These are phyloP conservation scores for Cryomyces minteri DNA, from an alignment of 495 filamentous ascomycete species.

Conservation along the genomic window DNA sequence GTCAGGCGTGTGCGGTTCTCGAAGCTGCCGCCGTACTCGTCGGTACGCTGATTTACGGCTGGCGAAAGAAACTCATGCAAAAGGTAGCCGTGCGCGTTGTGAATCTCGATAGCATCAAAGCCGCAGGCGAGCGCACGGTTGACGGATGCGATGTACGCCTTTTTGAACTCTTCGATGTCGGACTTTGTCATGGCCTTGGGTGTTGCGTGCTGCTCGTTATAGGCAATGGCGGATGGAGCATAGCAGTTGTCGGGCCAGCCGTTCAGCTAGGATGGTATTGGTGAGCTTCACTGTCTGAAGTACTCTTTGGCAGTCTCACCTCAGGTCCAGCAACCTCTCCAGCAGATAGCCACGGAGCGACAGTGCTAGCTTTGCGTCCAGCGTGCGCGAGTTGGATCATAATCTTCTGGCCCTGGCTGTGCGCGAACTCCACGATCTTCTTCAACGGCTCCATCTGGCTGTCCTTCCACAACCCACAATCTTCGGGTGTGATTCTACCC, in stretches of 20 bases:
- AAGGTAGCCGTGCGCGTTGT: slow-evolving; percentile 22
- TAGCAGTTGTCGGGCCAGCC: slow-evolving; percentile 57
- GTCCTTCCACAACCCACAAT: slow-evolving; percentile 51
- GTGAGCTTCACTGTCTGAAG: not conserved
- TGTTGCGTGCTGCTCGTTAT: slow-evolving; percentile 27
- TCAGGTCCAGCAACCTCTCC: slow-evolving; percentile 29
- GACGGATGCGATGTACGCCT: slow-evolving; percentile 32
- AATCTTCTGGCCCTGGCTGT: slow-evolving; percentile 44
- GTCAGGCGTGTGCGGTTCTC: slow-evolving; percentile 27
- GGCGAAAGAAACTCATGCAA: slow-evolving; percentile 18
- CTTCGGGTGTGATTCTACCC: slow-evolving; percentile 54
- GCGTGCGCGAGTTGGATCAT: slow-evolving; percentile 61
- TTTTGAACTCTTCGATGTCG: slow-evolving; percentile 39
- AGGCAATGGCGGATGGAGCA: slow-evolving; percentile 37
- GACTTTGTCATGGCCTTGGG: slow-evolving; percentile 35
- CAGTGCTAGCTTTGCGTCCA: slow-evolving; percentile 49
- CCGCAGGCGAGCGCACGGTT: slow-evolving; percentile 37
- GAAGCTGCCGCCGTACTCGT: slow-evolving; percentile 32
- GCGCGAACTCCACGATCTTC: slow-evolving; percentile 39
- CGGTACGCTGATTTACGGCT: slow-evolving; percentile 22
- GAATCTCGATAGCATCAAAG: slow-evolving; percentile 40
- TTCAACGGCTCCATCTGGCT: slow-evolving; percentile 45
- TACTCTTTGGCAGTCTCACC: slow-evolving; percentile 13
- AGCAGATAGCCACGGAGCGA: slow-evolving; percentile 40
- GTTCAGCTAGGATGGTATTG: slow-evolving; percentile 15